Conservation (phyloP, 768 basidiomycete genomes). For the Tulasnella sp. region DNA sequence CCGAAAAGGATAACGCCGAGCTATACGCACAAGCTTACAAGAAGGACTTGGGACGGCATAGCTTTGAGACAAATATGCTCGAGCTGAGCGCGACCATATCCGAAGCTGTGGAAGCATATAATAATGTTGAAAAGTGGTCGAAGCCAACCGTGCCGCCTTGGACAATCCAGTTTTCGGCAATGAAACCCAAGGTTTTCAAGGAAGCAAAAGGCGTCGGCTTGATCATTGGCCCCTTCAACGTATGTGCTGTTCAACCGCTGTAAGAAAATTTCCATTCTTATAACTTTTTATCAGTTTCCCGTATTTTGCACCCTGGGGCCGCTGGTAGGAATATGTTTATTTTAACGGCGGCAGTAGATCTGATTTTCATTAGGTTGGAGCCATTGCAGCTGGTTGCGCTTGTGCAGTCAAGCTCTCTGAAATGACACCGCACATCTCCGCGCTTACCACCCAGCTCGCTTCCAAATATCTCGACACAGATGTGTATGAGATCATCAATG, state of each 20-base stretch:
- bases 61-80: conserved; percentile 46
- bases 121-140: conserved; percentile 61
- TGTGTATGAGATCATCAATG: conserved; percentile 54
- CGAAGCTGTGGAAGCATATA: conserved; percentile 42
- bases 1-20: conserved; percentile 38
- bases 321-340: too few relatives aligned
- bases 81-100: conserved; percentile 44
- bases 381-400: conserved; percentile 66
- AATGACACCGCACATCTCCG: conserved; percentile 39
- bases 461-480: conserved; percentile 63
- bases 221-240: conserved; percentile 23
- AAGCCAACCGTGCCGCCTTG: conserved; percentile 47
- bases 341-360: too few relatives aligned
- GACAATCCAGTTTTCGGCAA: conserved; percentile 40
- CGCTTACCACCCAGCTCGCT: conserved; percentile 51
- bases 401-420: conserved; percentile 70
- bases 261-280: too few relatives aligned
- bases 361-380: conserved; percentile 31
- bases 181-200: conserved; percentile 53
- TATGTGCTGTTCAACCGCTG: too few relatives aligned
- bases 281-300: too few relatives aligned
- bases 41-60: conserved; percentile 50
- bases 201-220: conserved; percentile 42
- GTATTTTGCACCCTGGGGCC: too few relatives aligned
- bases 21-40: conserved; percentile 45